Conservation (phyloP, 2,329 filamentous ascomycete genomes). For the Trichoderma cornu-damae region DNA sequence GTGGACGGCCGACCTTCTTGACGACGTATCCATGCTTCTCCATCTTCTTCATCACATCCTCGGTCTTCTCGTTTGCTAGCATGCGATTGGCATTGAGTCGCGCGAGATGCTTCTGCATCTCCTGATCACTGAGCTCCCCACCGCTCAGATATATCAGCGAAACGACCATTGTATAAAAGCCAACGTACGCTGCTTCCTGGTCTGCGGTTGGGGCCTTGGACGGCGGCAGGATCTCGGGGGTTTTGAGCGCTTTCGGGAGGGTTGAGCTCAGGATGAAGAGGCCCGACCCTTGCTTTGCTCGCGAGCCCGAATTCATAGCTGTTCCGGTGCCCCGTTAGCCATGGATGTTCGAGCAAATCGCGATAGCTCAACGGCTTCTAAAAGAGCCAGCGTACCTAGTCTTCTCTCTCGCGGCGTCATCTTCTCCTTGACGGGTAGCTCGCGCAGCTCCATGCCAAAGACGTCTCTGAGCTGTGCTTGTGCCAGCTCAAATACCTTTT, state of each 20-base stretch:
- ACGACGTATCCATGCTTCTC: conserved; percentile 79
- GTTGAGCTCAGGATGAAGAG: conserved; percentile 73
- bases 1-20: conserved; percentile 60
- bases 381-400: conserved; percentile 49
- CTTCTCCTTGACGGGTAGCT: conserved; percentile 77
- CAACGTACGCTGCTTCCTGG: conserved; percentile 74
- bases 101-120: conserved; percentile 68
- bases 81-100: conserved; percentile 71
- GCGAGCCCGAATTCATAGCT: conserved; percentile 43
- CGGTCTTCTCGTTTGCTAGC: conserved; percentile 70
- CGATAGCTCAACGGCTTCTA: neutral
- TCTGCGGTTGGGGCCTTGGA: conserved; percentile 59
- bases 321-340: neutral
- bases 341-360: neutral
- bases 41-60: conserved; percentile 68
- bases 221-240: conserved; percentile 62
- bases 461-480: conserved; percentile 64
- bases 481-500: conserved; percentile 67
- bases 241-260: conserved; percentile 63
- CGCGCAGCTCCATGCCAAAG: conserved; percentile 91
- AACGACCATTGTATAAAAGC: conserved; percentile 74
- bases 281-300: conserved; percentile 56
- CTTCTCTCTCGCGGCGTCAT: conserved; percentile 71
- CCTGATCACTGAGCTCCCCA: conserved; percentile 69
- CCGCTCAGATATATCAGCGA: conserved; percentile 69